Evolutionary conservation across 73 alveolate genomes (phyloP), one percentile per base, ranked within the genome.

Genomic region (Paramecium caudatum): DNA sequence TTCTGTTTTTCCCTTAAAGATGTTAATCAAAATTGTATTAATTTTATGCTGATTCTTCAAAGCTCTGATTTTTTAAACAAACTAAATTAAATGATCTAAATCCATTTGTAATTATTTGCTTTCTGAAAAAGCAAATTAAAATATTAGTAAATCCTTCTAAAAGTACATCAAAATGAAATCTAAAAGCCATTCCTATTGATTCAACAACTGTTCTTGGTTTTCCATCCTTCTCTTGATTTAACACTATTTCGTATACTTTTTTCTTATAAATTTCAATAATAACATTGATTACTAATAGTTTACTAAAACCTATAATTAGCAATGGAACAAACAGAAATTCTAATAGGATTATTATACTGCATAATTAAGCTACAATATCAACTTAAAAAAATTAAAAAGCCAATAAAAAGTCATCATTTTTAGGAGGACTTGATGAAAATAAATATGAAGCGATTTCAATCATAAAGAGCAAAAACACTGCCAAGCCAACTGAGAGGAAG

Each of bases 1-100:
- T 55, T 55, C 80, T 55, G 30, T 55, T 23, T 23, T 55, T 23
- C 1, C 30, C 30, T 55, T 55, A 27, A 10, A 55, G 30, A 27
- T 55, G 12, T 55, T 55, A 10, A 21, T 55, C 80, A 55, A 10
- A 23, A 23, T 55, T 21, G 46, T 12, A 55, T 55, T 55, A 21
- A 55, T 55, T 55, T 55, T 55, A 55, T 23, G 80, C 80, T 55
- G 80, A 55, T 19, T 55, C 12, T 17, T 19, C 8, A 55, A 55
- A 55, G 19, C 17, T 10, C 12, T 55, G 21, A 4, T 55, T 10
- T 19, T 37, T 55, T 43, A 55, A 8, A 21, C 80, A 55, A 3
- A 55, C 80, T 7, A 8, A 17, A 3, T 27, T 55, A 27, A 55
- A 55, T 15, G 80, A 55, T 55, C 80, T 55, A 55, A 19, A 55